Evolutionary conservation across 805 yeast genomes (phyloP).

Genomic region (Saturnispora sekii): DNA sequence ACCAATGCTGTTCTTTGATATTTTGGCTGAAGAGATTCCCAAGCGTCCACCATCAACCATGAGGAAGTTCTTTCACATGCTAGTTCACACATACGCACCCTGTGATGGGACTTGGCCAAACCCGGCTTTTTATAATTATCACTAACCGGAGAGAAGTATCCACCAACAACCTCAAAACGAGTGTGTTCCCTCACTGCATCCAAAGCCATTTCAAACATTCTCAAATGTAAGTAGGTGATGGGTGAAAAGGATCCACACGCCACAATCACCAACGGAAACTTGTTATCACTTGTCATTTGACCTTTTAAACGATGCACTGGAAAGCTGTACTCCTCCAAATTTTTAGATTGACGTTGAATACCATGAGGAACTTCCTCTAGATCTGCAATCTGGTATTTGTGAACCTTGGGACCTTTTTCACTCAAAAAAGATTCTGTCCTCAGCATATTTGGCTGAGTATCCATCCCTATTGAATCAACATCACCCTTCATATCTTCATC

Average conservation of each 20-base stretch:
- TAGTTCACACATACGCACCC: constrained; percentile 96
- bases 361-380: constrained; percentile 97
- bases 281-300: constrained; percentile 58
- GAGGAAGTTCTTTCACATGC: constrained; percentile 95
- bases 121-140: constrained; percentile 93
- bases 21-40: constrained; percentile 90
- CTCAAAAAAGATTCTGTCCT: constrained; percentile 22
- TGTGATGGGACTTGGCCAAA: constrained; percentile 75
- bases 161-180: constrained; percentile 90
- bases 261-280: constrained; percentile 85
- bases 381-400: constrained; percentile 70
- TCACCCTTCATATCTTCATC: constrained; percentile 26
- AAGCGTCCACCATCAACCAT: constrained; percentile 99
- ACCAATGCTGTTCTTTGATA: constrained; percentile 94
- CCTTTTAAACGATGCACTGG: constrained; percentile 82
- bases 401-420: constrained; percentile 32
- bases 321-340: constrained; percentile 58
- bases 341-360: constrained; percentile 75
- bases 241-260: constrained; percentile 98
- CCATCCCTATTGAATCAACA: too few species aligned
- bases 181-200: constrained; percentile 90
- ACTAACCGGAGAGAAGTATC: constrained; percentile 89
- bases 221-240: constrained; percentile 82
- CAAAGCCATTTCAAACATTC: constrained; percentile 99
- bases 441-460: constrained; percentile 15